A percentile compares a stretch with the other conserved stretches of the same genome.
These are phyloP conservation scores for Cynara cardunculus DNA, from an alignment of 129 eudicot genomes.

Conservation along the genomic window DNA sequence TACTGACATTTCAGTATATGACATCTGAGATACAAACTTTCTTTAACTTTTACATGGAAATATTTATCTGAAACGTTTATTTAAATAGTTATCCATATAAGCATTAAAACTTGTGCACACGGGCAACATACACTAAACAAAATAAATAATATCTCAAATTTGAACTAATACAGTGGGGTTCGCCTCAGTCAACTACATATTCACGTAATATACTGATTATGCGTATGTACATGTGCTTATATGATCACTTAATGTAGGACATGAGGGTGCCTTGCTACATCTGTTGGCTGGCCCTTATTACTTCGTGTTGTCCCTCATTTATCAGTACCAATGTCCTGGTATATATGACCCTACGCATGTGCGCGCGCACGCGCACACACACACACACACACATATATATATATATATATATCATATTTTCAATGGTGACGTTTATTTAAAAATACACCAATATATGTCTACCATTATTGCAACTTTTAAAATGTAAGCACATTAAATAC, in stretches of 20 bases:
- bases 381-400: too few relatives aligned
- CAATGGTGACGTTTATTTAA: background rate
- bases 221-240: background rate
- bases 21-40: background rate
- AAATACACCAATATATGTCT: background rate
- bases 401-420: too few relatives aligned
- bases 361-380: too few relatives aligned
- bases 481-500: background rate
- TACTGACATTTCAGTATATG: background rate
- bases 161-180: background rate
- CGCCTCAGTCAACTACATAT: background rate
- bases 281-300: background rate
- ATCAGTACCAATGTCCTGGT: background rate
- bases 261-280: background rate
- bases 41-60: background rate
- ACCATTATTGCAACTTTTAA: background rate
- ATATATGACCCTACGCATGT: background rate
- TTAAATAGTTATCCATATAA: background rate
- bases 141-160: background rate
- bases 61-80: background rate
- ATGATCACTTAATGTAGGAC: background rate
- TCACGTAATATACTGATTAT: background rate
- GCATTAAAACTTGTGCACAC: background rate
- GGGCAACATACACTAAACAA: background rate
- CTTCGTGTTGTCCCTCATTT: background rate